Base-by-base conservation (phyloP, 1,139 yeast genomes). In the Scheffersomyces titani region DNA sequence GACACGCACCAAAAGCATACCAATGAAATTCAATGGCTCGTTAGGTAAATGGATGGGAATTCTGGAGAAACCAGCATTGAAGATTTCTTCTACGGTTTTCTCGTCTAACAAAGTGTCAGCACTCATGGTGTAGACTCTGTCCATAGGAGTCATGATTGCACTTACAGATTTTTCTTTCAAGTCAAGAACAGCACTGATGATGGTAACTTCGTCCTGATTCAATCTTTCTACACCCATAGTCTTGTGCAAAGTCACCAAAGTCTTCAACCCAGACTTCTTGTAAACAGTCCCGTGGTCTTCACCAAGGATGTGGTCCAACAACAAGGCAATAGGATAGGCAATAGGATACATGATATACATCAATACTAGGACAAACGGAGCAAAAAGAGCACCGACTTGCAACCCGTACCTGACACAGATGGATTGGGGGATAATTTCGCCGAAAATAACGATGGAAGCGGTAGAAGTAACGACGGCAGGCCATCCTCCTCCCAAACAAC, bases 211-310 rank as follows among this genome's bases (percentile, higher is more conserved):
- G 72, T 94, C 99, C 66, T 89, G 90, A 69, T 92, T 92, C 64
- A 94, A 82, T 59, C 98, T 78, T 70, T 93, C 98, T 13, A 90
- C 97, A 55, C 98, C 98, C 96, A 92, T 92, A 44, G 97, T 92
- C 68, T 88, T 86, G 72, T 94, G 99, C 64, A 94, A 79, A 2
- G 97, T 92, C 53, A 94, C 99, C 67, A 94, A 81, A 3, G 98
- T 90, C 74, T 94, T 94, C 66, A 94, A 83, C 0, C 98, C 98
- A 3, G 94, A 90, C 70, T 92, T 91, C 70, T 92, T 92, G 75
- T 94, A 94, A 51, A 93, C 87, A 1, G 97, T 92, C 36, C 99
- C 98, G 72, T 94, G 98, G 72, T 92, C 97, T 73, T 94, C 97
- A 54, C 99, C 99, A 52, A 94, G 80, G 52, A 89, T 82, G 65